Evolutionary conservation across 352 stramenopile genomes (phyloP), one percentile per base, ranked within the genome.

Genomic region (Blastocystis sp.): DNA sequence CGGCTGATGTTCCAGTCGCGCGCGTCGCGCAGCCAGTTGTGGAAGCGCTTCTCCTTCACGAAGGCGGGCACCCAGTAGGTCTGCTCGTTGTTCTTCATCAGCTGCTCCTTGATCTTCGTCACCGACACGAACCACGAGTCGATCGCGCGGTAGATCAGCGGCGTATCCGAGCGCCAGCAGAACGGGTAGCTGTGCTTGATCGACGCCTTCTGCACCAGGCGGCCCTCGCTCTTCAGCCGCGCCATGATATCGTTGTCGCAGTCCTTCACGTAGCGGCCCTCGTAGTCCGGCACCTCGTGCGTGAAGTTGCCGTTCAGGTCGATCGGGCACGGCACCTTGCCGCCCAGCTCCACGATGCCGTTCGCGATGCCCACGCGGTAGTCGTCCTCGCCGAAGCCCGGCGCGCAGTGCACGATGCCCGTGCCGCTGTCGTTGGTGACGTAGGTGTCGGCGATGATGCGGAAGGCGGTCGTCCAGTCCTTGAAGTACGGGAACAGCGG

Each of bases 311-410:
- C 97, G 90, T 98, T 98, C 70, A 94, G 93, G 91, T 99, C 97
- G 9, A 99, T 93, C 66, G 97, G 95, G 90, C 97, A 98, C 28
- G 96, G 96, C 63, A 99, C 89, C 34, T 92, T 92, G 61, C 90
- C 91, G 70, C 96, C 96, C 91, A 98, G 98, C 70, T 94, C 91
- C 63, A 97, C 94, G 69, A 99, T 93, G 38, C 93, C 94, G 87
- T 98, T 91, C 54, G 93, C 94, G 62, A 99, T 91, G 89, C 97
- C 99, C 45, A 99, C 97, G 64, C 97, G 95, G 93, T 98, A 99
- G 97, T 99, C 97, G 90, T 99, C 97, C 90, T 99, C 97, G 93
- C 97, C 97, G 90, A 99, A 99, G 4, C 96, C 97, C 1, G 97
- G 96, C 7, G 97, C 95, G 90, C 99, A 95, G 92, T 99, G 96